Evolutionary conservation across 2,329 filamentous ascomycete genomes (phyloP).

Genomic region (Monilinia fructicola): DNA sequence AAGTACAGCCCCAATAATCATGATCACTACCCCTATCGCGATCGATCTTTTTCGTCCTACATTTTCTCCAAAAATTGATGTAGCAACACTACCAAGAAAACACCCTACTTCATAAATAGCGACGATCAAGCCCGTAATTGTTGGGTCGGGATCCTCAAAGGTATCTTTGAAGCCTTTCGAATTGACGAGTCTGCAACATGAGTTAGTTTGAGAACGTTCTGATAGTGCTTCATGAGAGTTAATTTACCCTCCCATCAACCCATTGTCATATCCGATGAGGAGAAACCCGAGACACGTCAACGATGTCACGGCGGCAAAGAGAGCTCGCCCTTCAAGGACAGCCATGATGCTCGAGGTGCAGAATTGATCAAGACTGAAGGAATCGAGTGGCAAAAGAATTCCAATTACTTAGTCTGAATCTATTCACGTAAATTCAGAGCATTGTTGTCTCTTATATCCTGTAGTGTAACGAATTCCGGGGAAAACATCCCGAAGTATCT

Average conservation of each 20-base stretch:
- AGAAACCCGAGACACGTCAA: constrained; percentile 50
- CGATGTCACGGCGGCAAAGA: constrained; percentile 46
- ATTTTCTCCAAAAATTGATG: constrained; percentile 51
- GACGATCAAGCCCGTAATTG: constrained; percentile 49
- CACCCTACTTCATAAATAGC: constrained; percentile 52
- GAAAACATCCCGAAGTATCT: too few species aligned
- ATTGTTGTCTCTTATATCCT: too few species aligned
- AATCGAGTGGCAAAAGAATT: not conserved
- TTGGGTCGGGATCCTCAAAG: constrained; percentile 44
- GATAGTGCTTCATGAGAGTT: constrained; percentile 19
- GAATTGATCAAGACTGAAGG: not conserved
- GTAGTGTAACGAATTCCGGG: too few species aligned
- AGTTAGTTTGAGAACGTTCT: not conserved
- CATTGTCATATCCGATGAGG: constrained; percentile 51
- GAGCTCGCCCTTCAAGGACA: constrained; percentile 30
- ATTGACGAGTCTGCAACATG: constrained; percentile 40
- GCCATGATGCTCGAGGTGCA: not conserved
- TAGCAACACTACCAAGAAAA: constrained; percentile 50
- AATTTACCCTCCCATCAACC: constrained; percentile 45
- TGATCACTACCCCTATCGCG: constrained; percentile 54
- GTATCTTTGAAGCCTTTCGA: constrained; percentile 44
- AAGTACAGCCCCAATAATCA: constrained; percentile 54
- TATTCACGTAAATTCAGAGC: not conserved
- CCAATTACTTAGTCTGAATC: not conserved
- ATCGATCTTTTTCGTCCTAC: constrained; percentile 58